Base-by-base conservation (phyloP, 768 basidiomycete species). In the Suillus americanus region DNA sequence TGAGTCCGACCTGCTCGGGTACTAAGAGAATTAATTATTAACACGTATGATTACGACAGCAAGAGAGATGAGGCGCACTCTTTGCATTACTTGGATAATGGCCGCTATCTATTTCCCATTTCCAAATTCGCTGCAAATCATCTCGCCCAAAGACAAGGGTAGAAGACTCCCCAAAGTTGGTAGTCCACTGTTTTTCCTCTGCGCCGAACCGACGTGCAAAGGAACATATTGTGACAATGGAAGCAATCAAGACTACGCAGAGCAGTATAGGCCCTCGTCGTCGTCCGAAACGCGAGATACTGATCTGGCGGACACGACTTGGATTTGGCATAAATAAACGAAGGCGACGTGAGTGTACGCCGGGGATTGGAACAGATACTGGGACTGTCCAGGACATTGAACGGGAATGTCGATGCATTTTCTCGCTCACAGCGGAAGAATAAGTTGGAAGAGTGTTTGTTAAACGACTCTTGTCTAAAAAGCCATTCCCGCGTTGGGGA, bases 101-200 rank as follows among this genome's bases (percentile, higher is more conserved):
- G 1, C 97, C 97, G 67, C 93, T 92, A 38, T 87, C 80, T 63
- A 99, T 85, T 78, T 99, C 97, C 95, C 95, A 99, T 65, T 89
- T 82, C 96, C 96, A 99, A 76, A 99, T 92, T 63, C 89, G 83
- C 71, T 91, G 92, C 48, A 97, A 74, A 72, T 98, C 95, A 64
- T 91, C 87, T 56, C 89, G 82, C 63, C 82, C 81, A 71, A 85
- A 94, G 41, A 95, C 86, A 35, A 95, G 82, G 10, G 93, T 93
- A 30, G 90, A 80, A 18, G 87, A 81, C 54, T 89, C 87, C 46
- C 81, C 81, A 55, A 86, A 82, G 20, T 83, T 80, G 43, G 83
- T 77, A 14, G 88, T 82, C 89, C 89, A 91, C 64, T 83, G 82
- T 69, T 86, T 88, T 60, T 85, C 84, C 64, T 83, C 80, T 1